phyloP scores from a whole-genome alignment of 306 rosid genomes.

The Senna tora region DNA sequence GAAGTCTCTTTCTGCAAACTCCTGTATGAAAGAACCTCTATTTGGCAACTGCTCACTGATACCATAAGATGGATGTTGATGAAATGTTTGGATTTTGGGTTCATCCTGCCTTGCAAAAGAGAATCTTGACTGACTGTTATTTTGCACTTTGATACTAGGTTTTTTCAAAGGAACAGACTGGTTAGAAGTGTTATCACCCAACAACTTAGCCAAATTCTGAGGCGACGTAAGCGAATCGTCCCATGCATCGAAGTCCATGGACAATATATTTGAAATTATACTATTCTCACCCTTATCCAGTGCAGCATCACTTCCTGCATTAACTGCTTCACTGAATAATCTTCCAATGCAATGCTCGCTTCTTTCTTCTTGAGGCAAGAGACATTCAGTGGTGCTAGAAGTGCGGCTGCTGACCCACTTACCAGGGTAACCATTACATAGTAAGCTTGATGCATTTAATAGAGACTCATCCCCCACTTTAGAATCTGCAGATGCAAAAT shows the following conservation, averaged over 20 bases:
- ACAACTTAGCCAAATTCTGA: constrained; percentile 67
- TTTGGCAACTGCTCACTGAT: constrained; percentile 53
- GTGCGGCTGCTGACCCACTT: constrained; percentile 56
- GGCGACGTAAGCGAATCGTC: constrained; percentile 79
- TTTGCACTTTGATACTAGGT: constrained; percentile 76
- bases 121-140: constrained; percentile 86
- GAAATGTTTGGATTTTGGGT: constrained; percentile 53
- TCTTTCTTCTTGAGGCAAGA: constrained; percentile 54
- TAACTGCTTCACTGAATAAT: constrained; percentile 58
- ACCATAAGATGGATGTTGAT: constrained; percentile 64
- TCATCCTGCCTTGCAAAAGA: constrained; percentile 97
- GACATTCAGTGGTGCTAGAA: constrained; percentile 42
- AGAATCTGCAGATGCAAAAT: constrained; percentile 53
- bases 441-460: constrained; percentile 47
- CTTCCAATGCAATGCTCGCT: constrained; percentile 54
- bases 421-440: constrained; percentile 66
- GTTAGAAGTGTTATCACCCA: constrained; percentile 63
- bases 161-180: constrained; percentile 54
- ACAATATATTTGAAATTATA: constrained; percentile 90
- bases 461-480: constrained; percentile 50
- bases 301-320: constrained; percentile 50
- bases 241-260: constrained; percentile 88
- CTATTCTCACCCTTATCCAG: constrained; percentile 89
- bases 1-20: constrained; percentile 59
- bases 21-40: constrained; percentile 56